phyloP scores from a whole-genome alignment of 2,329 filamentous ascomycete genomes.

The Dothidotthia symphoricarpi region DNA sequence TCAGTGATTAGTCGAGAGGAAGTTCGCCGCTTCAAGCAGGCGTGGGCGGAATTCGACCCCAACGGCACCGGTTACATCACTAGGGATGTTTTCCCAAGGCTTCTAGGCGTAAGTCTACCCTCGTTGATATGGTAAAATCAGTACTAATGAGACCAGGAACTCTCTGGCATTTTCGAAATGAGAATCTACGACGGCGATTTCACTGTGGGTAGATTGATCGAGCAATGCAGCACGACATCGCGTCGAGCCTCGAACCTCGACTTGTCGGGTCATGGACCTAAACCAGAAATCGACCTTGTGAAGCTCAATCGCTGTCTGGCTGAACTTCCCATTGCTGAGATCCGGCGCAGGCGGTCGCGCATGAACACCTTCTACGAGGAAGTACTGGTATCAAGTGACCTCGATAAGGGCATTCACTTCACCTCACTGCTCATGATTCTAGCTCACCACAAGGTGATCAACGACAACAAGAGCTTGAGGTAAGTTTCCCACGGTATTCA shows the following conservation, averaged over 20 bases:
- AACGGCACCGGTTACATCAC: constrained; percentile 87
- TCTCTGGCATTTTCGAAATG: constrained; percentile 96
- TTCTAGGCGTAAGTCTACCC: constrained; percentile 65
- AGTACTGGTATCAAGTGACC: constrained; percentile 88
- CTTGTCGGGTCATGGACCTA: constrained; percentile 42
- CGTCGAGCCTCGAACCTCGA: constrained; percentile 52
- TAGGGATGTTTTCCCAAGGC: constrained; percentile 82
- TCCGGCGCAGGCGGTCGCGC: constrained; percentile 70
- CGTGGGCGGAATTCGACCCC: constrained; percentile 94
- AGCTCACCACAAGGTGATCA: constrained; percentile 98
- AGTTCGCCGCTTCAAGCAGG: constrained; percentile 94
- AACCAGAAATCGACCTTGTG: constrained; percentile 63
- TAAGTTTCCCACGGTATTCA: constrained; percentile 36
- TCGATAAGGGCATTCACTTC: constrained; percentile 85
- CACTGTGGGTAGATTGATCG: constrained; percentile 81
- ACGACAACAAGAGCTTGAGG: constrained; percentile 91
- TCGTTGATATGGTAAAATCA: not conserved
- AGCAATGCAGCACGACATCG: constrained; percentile 67
- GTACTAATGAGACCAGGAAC: constrained; percentile 53
- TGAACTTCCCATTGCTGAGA: constrained; percentile 70
- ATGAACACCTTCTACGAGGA: constrained; percentile 98
- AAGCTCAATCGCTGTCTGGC: constrained; percentile 72
- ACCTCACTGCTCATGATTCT: constrained; percentile 91
- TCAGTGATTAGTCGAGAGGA: constrained; percentile 89
- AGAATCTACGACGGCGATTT: constrained; percentile 91